Percentiles rank a stretch among this genome's conserved stretches.
Conservation (phyloP, 768 basidiomycete genomes). For the Pulveroboletus frians region DNA sequence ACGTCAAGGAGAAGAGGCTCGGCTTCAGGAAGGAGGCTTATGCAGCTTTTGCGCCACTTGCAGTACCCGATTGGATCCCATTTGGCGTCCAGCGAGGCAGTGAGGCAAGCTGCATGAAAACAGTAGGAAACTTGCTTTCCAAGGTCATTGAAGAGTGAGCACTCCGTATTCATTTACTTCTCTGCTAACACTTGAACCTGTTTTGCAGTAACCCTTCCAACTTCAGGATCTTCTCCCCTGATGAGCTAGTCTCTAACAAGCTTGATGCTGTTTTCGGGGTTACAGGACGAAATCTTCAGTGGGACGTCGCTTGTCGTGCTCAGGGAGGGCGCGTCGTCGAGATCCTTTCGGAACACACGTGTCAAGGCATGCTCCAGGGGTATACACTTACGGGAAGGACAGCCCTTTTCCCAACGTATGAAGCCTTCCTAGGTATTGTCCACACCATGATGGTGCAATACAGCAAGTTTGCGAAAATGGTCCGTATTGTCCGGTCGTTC, state of each 20-base stretch:
- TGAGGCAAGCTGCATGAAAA: constrained; percentile 76
- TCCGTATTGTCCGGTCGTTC: constrained; percentile 19
- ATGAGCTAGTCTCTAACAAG: constrained; percentile 85
- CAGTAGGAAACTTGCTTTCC: constrained; percentile 51
- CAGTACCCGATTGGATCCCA: constrained; percentile 60
- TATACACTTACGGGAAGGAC: constrained; percentile 87
- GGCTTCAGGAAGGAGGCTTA: constrained; percentile 70
- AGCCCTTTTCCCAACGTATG: constrained; percentile 85
- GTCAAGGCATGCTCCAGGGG: constrained; percentile 88
- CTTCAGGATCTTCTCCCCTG: constrained; percentile 90
- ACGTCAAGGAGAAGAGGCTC: constrained; percentile 51
- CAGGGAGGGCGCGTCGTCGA: constrained; percentile 82
- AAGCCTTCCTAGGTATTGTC: constrained; percentile 86
- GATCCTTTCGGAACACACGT: constrained; percentile 85
- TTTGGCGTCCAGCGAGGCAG: constrained; percentile 48
- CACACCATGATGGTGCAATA: constrained; percentile 91
- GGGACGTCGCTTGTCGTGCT: constrained; percentile 64
- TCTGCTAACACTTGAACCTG: background rate
- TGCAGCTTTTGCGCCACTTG: constrained; percentile 53
- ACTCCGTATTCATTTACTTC: background rate
- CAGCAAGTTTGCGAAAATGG: constrained; percentile 85
- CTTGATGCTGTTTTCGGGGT: constrained; percentile 73
- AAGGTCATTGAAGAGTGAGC: constrained; percentile 52
- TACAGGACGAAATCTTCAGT: constrained; percentile 75
- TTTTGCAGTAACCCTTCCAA: constrained; percentile 58